Conservation (phyloP, 2,329 filamentous ascomycete genomes). For the Sclerotinia trifoliorum region DNA sequence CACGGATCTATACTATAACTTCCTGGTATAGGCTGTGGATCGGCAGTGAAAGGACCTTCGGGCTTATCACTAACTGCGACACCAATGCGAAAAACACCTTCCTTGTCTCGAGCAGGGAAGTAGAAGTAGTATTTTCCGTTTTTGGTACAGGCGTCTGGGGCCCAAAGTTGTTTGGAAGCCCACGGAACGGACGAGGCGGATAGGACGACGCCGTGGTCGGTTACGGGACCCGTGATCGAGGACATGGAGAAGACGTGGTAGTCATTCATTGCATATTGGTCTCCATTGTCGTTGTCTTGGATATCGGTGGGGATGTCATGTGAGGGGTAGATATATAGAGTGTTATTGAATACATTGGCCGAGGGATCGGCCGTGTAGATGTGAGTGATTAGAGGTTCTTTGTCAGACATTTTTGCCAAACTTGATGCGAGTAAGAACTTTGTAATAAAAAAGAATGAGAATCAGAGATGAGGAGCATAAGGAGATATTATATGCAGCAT, state of each 20-base stretch:
- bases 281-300: constrained; percentile 77
- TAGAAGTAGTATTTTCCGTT: constrained; percentile 73
- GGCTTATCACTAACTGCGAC: constrained; percentile 64
- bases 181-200: constrained; percentile 66
- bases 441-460: background rate
- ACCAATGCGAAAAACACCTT: constrained; percentile 71
- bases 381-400: constrained; percentile 64
- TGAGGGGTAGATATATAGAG: constrained; percentile 76
- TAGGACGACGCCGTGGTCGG: constrained; percentile 71
- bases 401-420: constrained; percentile 15
- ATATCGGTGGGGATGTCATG: constrained; percentile 76
- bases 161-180: constrained; percentile 79
- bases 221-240: constrained; percentile 52
- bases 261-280: constrained; percentile 82
- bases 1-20: constrained; percentile 78
- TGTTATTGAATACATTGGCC: constrained; percentile 74
- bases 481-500: constrained; percentile 9
- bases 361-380: constrained; percentile 79
- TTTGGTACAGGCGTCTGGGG: constrained; percentile 69
- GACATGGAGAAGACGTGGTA: constrained; percentile 72
- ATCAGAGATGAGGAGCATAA: background rate
- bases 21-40: constrained; percentile 63
- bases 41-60: constrained; percentile 67
- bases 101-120: constrained; percentile 71
- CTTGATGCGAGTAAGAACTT: background rate